phyloP scores from a whole-genome alignment of 345 rosid species.

The Nasturtium officinale region DNA sequence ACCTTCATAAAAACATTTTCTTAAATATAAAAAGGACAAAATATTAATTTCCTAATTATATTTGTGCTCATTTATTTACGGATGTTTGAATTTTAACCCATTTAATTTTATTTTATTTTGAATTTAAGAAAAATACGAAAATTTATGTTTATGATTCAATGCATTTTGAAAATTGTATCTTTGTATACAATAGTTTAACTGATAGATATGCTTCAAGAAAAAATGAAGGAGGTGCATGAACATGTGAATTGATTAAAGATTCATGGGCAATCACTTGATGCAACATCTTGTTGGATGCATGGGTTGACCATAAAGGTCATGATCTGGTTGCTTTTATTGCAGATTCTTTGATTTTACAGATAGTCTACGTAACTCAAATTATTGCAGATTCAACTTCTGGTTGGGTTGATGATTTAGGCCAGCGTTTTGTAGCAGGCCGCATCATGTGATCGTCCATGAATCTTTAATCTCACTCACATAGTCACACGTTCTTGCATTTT shows the following conservation, averaged over 20 bases:
- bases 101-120: too few relatives aligned
- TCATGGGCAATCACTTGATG: slow-evolving; percentile 67
- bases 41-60: too few relatives aligned
- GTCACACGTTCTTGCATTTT: slow-evolving; percentile 48
- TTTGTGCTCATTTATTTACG: too few relatives aligned
- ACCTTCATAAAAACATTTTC: too few relatives aligned
- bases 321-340: slow-evolving; percentile 55
- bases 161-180: too few relatives aligned
- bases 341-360: too few relatives aligned
- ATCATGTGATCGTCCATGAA: slow-evolving; percentile 63
- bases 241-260: slow-evolving; percentile 46
- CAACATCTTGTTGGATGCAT: slow-evolving; percentile 63
- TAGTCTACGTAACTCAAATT: slow-evolving; percentile 60
- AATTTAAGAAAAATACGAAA: too few relatives aligned
- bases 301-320: slow-evolving; percentile 54
- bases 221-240: slow-evolving; percentile 46
- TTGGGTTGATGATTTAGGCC: slow-evolving; percentile 54
- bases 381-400: slow-evolving; percentile 51
- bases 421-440: slow-evolving; percentile 57
- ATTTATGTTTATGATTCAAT: too few relatives aligned
- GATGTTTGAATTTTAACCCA: too few relatives aligned
- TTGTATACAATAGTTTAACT: slow-evolving; percentile 14
- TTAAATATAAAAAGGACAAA: too few relatives aligned
- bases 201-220: slow-evolving; percentile 47
- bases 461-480: slow-evolving; percentile 46